Conservation (phyloP, 257 asterid species). For the Solanum microdontum region DNA sequence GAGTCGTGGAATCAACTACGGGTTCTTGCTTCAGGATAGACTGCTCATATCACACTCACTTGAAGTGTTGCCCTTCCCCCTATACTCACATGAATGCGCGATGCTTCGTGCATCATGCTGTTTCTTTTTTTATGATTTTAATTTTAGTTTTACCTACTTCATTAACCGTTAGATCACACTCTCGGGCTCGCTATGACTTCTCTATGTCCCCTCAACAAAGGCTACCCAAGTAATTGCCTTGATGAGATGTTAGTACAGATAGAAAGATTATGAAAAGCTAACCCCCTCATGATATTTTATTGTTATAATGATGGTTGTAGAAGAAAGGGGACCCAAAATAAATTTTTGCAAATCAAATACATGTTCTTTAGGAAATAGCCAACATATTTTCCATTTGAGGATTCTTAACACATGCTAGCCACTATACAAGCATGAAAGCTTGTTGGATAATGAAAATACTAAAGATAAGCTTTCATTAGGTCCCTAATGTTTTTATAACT, state of each 20-base stretch:
- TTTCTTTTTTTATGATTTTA: background rate
- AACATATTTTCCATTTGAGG: background rate
- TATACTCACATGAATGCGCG: background rate
- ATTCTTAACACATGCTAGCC: slow-evolving; percentile 44
- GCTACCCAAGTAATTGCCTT: background rate
- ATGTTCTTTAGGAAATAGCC: background rate
- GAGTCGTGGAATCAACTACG: background rate
- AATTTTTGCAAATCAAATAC: background rate
- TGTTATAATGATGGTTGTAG: background rate
- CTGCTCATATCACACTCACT: background rate
- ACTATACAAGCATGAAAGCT: slow-evolving; percentile 30
- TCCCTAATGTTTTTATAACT: slow-evolving; percentile 29
- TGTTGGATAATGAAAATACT: slow-evolving; percentile 6
- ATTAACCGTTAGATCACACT: background rate
- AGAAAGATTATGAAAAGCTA: background rate
- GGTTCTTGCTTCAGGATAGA: background rate
- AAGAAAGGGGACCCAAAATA: background rate
- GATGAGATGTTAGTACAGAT: background rate
- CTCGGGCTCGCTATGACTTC: background rate
- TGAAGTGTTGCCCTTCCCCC: background rate
- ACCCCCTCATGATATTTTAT: background rate
- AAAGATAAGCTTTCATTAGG: slow-evolving; percentile 18
- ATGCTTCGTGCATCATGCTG: background rate
- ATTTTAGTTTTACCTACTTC: background rate
- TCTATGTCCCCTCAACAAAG: background rate